These are phyloP conservation scores for Musa schizocarpa DNA, from an alignment of 176 grass and related monocot genomes.

Conservation along the genomic window DNA sequence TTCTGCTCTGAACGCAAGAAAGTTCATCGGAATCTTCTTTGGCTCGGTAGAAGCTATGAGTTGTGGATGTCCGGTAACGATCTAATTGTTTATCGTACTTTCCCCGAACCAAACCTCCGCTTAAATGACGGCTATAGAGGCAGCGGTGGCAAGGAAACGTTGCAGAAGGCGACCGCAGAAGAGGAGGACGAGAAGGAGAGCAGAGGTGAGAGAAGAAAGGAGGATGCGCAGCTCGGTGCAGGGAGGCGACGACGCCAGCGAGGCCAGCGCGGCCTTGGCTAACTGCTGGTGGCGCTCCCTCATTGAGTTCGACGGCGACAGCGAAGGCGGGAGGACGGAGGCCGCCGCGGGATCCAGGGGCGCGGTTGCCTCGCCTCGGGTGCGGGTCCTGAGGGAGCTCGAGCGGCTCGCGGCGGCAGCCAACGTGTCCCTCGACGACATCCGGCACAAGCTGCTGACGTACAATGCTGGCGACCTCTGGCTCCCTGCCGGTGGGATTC, in stretches of 20 bases:
- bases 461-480: slow-evolving; percentile 25
- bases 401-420: slow-evolving; percentile 18
- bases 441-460: slow-evolving; percentile 21
- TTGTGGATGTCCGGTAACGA: too few species aligned
- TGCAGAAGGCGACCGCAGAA: too few species aligned
- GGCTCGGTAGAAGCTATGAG: too few species aligned
- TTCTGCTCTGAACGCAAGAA: too few species aligned
- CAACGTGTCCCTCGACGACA: slow-evolving; percentile 10
- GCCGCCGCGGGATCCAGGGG: background rate
- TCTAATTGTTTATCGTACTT: too few species aligned
- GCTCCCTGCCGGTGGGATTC: slow-evolving; percentile 18
- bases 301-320: background rate
- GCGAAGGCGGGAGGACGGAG: background rate
- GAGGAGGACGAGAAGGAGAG: too few species aligned
- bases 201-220: too few species aligned
- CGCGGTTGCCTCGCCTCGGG: background rate
- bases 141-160: too few species aligned
- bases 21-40: too few species aligned
- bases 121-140: too few species aligned
- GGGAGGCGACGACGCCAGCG: background rate
- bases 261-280: background rate
- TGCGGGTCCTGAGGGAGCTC: slow-evolving; percentile 13
- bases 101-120: too few species aligned
- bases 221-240: slow-evolving; percentile 2
- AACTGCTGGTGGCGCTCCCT: slow-evolving; percentile 8